These are phyloP conservation scores for Colletotrichum melonis DNA, from an alignment of 2,329 filamentous ascomycete species.

Conservation along the genomic window DNA sequence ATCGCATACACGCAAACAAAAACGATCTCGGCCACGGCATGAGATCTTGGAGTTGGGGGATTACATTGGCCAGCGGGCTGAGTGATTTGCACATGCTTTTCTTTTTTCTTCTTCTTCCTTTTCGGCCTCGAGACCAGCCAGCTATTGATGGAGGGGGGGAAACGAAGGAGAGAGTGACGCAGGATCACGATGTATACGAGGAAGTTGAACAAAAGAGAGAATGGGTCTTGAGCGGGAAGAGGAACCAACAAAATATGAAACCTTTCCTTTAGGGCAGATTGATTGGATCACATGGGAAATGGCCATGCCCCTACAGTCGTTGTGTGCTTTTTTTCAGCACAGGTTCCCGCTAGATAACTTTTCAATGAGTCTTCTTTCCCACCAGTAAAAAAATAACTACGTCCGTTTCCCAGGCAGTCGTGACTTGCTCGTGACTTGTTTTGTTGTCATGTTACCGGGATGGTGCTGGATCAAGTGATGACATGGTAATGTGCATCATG, in stretches of 20 bases:
- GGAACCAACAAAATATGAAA: conserved; percentile 10
- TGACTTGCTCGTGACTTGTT: neutral
- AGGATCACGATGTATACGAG: conserved; percentile 31
- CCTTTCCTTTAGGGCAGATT: conserved; percentile 21
- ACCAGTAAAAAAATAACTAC: neutral
- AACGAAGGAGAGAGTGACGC: conserved; percentile 11
- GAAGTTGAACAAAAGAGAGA: neutral
- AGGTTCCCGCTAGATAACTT: conserved; percentile 29
- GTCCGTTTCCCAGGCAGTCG: neutral
- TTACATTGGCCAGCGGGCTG: conserved; percentile 34
- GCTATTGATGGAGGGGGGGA: neutral
- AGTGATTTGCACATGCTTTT: conserved; percentile 36
- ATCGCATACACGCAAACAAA: conserved; percentile 29
- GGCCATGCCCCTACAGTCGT: conserved; percentile 21
- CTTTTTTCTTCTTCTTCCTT: conserved; percentile 3
- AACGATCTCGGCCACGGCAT: conserved; percentile 24
- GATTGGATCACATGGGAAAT: conserved; percentile 33
- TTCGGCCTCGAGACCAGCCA: conserved; percentile 20
- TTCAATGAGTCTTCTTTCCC: conserved; percentile 29
- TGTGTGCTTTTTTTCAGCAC: conserved; percentile 19
- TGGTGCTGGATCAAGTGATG: conserved; percentile 1
- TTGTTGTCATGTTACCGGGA: neutral
- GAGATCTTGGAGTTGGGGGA: conserved; percentile 35
- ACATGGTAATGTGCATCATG: neutral
- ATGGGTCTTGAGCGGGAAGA: conserved; percentile 14